Conservation (phyloP, 139 green algal species). For the Pleodorina starrii region DNA sequence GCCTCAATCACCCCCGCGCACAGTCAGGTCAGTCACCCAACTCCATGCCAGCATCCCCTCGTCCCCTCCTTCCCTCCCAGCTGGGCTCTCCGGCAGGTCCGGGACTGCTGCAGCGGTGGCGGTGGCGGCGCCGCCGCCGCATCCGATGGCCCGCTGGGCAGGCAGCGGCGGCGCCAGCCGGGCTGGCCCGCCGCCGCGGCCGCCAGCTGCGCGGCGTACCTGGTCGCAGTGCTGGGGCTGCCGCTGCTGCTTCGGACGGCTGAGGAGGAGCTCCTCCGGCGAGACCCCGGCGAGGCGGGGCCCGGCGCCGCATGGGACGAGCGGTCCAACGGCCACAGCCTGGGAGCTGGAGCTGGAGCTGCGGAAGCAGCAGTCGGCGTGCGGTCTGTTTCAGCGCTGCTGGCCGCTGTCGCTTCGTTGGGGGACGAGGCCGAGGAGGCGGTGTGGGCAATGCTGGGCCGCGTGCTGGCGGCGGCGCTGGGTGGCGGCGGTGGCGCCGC, state of each 20-base stretch:
- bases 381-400: not conserved
- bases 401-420: constrained; percentile 5
- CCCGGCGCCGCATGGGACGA: not conserved
- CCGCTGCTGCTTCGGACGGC: not conserved
- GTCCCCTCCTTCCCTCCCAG: not conserved
- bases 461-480: not conserved
- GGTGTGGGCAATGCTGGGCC: constrained; percentile 4
- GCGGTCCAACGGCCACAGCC: not conserved
- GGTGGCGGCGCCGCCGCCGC: not conserved
- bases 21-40: too few species aligned
- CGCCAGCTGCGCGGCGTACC: not conserved
- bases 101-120: not conserved
- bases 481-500: not conserved
- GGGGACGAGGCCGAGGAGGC: constrained; percentile 9
- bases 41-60: not conserved
- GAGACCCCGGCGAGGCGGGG: not conserved
- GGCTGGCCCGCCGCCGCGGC: too few species aligned
- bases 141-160: not conserved
- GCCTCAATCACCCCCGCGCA: too few species aligned
- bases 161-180: too few species aligned
- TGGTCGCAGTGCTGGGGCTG: constrained; percentile 5
- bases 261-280: not conserved
- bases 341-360: not conserved
- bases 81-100: not conserved
- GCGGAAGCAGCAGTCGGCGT: not conserved